A percentile compares a stretch with the other conserved stretches of the same genome.
Conservation (phyloP, 805 yeast genomes). For the Schwanniomyces occidentalis region DNA sequence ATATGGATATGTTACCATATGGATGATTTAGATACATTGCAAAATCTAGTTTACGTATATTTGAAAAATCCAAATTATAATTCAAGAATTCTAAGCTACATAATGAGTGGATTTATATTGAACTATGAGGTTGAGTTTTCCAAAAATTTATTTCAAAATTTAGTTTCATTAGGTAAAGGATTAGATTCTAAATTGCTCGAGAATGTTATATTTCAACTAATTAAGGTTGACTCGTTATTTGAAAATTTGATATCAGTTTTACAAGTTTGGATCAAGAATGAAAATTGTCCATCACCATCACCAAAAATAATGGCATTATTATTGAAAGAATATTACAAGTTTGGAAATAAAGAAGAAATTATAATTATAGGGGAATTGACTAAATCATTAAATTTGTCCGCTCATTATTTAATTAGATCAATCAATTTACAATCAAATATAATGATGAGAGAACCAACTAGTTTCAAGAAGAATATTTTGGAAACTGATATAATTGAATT, state of each 20-base stretch:
- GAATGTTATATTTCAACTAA: constrained; percentile 22
- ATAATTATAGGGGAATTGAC: constrained; percentile 19
- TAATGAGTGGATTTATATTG: constrained; percentile 27
- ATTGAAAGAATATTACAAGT: constrained; percentile 28
- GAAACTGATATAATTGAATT: constrained; percentile 24
- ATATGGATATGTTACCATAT: constrained; percentile 39
- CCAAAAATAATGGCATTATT: constrained; percentile 26
- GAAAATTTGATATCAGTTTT: constrained; percentile 25
- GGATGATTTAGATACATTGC: constrained; percentile 28
- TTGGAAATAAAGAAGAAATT: constrained; percentile 29
- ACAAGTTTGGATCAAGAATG: constrained; percentile 26
- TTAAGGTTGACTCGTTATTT: constrained; percentile 29
- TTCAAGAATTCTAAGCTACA: constrained; percentile 27
- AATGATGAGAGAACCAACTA: constrained; percentile 22
- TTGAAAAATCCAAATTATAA: constrained; percentile 19
- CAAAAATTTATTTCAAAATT: constrained; percentile 23
- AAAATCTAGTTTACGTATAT: constrained; percentile 20
- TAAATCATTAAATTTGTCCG: constrained; percentile 16
- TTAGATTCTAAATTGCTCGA: constrained; percentile 28
- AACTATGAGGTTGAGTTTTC: constrained; percentile 36
- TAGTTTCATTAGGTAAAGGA: constrained; percentile 20
- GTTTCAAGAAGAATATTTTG: constrained; percentile 24
- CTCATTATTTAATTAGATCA: constrained; percentile 24
- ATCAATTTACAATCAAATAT: constrained; percentile 26
- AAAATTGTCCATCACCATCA: constrained; percentile 22